Conservation (phyloP, 1,139 yeast species). For the Saccharomyces uvarum region DNA sequence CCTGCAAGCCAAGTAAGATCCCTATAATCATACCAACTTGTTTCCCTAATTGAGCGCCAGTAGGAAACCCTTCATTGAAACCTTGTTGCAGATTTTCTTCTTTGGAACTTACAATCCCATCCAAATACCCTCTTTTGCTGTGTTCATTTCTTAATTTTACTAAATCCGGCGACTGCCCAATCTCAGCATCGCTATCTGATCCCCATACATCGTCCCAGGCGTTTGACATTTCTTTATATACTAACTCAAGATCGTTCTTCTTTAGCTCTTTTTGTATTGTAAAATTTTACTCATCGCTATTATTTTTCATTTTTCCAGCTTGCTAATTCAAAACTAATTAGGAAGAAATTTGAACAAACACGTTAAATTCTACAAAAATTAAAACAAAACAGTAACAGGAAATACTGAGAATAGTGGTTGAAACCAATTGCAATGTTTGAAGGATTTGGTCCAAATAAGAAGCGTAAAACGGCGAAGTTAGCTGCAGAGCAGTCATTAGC, state of each 20-base stretch:
- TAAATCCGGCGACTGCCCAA: constrained; percentile 21
- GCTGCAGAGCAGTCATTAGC: constrained; percentile 21
- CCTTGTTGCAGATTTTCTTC: constrained; percentile 69
- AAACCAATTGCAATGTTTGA: constrained; percentile 14
- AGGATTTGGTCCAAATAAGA: constrained; percentile 21
- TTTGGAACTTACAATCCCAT: constrained; percentile 66
- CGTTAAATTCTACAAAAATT: neutral
- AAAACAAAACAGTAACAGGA: neutral
- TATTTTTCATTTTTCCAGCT: neutral
- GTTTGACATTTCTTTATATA: constrained; percentile 4
- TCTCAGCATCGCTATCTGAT: constrained; percentile 18
- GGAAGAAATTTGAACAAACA: neutral
- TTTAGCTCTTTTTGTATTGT: neutral
- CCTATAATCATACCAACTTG: constrained; percentile 65
- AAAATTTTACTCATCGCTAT: neutral
- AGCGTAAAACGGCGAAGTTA: constrained; percentile 17
- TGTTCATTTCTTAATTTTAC: constrained; percentile 52
- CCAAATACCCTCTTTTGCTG: constrained; percentile 74
- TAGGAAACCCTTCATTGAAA: constrained; percentile 70
- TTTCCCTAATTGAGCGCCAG: constrained; percentile 65
- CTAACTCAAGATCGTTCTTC: neutral
- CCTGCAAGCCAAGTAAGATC: constrained; percentile 25
- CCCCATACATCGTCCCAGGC: constrained; percentile 28
- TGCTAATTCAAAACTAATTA: neutral
- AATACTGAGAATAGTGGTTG: neutral